Conservation (phyloP, 139 green algal species). For the Diplosphaera chodatii region DNA sequence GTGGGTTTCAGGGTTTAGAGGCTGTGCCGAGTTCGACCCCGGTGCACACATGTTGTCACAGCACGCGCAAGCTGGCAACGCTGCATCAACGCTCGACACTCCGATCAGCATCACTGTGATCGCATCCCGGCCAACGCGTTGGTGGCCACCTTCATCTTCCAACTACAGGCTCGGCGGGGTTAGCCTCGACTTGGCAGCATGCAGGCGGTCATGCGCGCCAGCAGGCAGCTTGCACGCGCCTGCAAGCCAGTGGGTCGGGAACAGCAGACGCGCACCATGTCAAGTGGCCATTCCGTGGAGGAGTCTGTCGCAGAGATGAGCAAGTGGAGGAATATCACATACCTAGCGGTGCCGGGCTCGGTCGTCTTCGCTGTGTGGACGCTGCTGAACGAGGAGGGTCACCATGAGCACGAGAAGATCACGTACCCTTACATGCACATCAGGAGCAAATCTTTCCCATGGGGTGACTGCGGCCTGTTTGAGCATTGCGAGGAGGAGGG, state of each 20-base stretch:
- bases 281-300: neutral
- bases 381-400: conserved; percentile 9
- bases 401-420: conserved; percentile 2
- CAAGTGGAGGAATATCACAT: conserved; percentile 22
- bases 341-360: conserved; percentile 10
- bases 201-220: neutral
- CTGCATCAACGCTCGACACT: too few species aligned
- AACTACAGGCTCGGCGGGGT: too few species aligned
- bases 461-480: conserved; percentile 22
- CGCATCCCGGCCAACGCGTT: too few species aligned
- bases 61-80: too few species aligned
- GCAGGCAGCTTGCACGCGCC: neutral
- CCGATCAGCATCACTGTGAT: too few species aligned
- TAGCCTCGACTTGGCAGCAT: neutral
- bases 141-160: too few species aligned
- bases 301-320: conserved; percentile 9
- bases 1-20: too few species aligned
- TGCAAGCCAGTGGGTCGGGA: neutral
- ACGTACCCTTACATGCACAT: conserved; percentile 21
- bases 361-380: conserved; percentile 6
- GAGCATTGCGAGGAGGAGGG: conserved; percentile 1
- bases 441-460: conserved; percentile 19
- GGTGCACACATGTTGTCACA: too few species aligned
- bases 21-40: too few species aligned
- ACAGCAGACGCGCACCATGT: neutral